Conservation (phyloP, 2,329 filamentous ascomycete genomes). For the Drechslerella dactyloides region DNA sequence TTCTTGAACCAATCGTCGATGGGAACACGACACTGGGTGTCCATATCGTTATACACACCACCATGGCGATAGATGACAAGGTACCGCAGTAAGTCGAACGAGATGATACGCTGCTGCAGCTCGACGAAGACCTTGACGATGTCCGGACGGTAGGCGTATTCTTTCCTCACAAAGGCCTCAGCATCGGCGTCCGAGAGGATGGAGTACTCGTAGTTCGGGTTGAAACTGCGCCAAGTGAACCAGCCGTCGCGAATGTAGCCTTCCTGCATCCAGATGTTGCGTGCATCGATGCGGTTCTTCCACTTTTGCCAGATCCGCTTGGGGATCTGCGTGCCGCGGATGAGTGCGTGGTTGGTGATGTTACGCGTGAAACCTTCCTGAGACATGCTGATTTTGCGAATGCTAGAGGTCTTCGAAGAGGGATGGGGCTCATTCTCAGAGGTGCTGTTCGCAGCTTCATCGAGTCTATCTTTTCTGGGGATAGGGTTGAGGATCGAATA, state of each 20-base stretch:
- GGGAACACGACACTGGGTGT: constrained; percentile 15
- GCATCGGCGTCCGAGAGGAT: constrained; percentile 22
- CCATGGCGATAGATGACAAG: constrained; percentile 30
- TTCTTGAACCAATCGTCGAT: constrained; percentile 26
- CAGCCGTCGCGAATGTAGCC: constrained; percentile 23
- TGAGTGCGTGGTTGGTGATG: background rate
- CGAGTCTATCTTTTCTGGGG: background rate
- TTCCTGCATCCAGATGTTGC: constrained; percentile 23
- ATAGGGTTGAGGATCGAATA: background rate
- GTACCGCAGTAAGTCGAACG: constrained; percentile 29
- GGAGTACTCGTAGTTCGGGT: constrained; percentile 13
- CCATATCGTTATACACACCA: constrained; percentile 36
- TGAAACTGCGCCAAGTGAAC: constrained; percentile 20
- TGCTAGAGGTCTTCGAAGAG: background rate
- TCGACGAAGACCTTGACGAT: constrained; percentile 26
- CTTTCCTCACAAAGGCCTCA: constrained; percentile 16
- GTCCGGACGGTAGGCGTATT: constrained; percentile 29
- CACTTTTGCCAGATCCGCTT: constrained; percentile 36
- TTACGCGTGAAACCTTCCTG: background rate
- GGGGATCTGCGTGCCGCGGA: constrained; percentile 13
- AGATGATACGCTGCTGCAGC: constrained; percentile 30
- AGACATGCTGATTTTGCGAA: background rate
- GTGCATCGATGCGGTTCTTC: constrained; percentile 24
- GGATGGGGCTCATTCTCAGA: background rate
- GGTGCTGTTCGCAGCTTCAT: background rate